These are phyloP conservation scores for Lenwebbia sp. DNA, from an alignment of 345 rosid species.

Conservation along the genomic window DNA sequence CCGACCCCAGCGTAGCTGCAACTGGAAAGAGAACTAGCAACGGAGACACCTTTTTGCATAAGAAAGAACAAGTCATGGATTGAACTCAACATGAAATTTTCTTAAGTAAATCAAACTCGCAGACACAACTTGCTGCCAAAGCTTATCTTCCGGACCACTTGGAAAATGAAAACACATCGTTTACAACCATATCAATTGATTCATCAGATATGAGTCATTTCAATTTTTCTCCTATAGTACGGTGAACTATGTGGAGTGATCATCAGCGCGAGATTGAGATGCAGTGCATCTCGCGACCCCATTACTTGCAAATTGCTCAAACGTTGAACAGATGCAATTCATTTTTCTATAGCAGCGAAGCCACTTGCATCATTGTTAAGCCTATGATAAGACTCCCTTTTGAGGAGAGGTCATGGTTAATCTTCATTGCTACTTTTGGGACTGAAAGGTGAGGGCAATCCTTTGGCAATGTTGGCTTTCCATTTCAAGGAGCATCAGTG, in stretches of 20 bases:
- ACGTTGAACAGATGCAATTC: not conserved
- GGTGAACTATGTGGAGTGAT: not conserved
- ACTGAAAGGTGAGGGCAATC: constrained; percentile 16
- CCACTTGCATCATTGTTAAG: not conserved
- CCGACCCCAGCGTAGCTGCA: not conserved
- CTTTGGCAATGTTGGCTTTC: constrained; percentile 33
- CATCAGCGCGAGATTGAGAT: not conserved
- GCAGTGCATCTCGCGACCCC: not conserved
- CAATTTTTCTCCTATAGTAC: not conserved
- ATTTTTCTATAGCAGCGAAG: not conserved
- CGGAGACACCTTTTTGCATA: not conserved
- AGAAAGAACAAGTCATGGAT: not conserved
- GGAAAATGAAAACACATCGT: not conserved
- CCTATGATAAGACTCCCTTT: not conserved
- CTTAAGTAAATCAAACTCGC: not conserved
- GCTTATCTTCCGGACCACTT: not conserved
- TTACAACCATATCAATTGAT: not conserved
- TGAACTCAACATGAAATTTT: not conserved
- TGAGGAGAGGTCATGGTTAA: not conserved
- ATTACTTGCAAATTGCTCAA: not conserved
- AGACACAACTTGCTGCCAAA: not conserved
- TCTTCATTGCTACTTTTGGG: not conserved
- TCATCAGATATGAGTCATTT: not conserved
- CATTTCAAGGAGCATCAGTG: constrained; percentile 28
- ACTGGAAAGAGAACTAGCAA: not conserved